These are phyloP conservation scores for Metschnikowia baotianmanensis DNA, from an alignment of 805 yeast species.

Conservation along the genomic window DNA sequence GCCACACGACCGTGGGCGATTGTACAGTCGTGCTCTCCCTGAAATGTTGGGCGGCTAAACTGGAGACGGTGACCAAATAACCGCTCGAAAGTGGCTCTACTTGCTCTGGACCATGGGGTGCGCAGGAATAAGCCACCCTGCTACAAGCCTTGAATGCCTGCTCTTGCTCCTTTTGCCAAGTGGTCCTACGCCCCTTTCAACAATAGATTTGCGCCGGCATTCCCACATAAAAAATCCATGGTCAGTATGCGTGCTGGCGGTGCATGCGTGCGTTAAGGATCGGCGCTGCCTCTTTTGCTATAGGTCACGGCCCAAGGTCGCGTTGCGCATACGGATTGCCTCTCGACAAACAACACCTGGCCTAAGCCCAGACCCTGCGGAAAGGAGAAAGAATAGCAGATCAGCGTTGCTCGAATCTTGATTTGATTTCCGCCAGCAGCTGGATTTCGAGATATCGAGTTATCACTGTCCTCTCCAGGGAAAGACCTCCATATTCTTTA, in stretches of 20 bases:
- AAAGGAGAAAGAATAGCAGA: not conserved
- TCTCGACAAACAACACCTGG: not conserved
- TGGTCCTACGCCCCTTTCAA: too few relatives aligned
- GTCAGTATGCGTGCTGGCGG: not conserved
- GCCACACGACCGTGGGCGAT: not conserved
- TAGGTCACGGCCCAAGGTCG: conserved; percentile 1
- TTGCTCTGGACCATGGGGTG: too few relatives aligned
- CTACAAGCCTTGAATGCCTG: too few relatives aligned
- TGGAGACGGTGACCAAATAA: not conserved
- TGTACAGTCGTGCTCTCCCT: not conserved
- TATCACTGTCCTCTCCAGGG: too few relatives aligned
- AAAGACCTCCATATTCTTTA: too few relatives aligned
- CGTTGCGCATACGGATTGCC: conserved; percentile 2
- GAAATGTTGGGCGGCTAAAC: conserved; percentile 6
- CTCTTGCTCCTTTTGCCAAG: too few relatives aligned
- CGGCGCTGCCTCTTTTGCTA: conserved; percentile 2
- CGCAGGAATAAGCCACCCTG: too few relatives aligned
- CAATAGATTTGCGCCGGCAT: too few relatives aligned
- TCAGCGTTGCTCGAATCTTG: not conserved
- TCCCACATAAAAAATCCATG: not conserved
- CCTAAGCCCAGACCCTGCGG: not conserved
- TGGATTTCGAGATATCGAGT: too few relatives aligned
- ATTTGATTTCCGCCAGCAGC: too few relatives aligned
- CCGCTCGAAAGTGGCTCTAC: too few relatives aligned
- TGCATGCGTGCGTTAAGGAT: conserved; percentile 6